phyloP scores from a whole-genome alignment of 805 yeast species.

The Kodamaea neixiangensis region DNA sequence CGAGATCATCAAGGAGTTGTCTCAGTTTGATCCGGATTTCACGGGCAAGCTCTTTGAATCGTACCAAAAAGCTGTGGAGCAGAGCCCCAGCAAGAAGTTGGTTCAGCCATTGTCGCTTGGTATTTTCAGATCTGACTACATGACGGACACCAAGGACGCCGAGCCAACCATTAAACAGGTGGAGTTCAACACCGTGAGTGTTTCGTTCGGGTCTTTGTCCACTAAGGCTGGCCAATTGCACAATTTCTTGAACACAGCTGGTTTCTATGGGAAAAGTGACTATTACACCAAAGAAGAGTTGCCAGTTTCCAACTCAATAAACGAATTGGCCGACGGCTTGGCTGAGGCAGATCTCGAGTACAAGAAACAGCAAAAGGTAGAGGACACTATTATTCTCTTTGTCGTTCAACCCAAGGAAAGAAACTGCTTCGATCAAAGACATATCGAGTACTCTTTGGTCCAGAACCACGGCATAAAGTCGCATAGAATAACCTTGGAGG shows the following conservation, averaged over 20 bases:
- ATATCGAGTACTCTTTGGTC: conserved; percentile 70
- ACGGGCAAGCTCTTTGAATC: conserved; percentile 76
- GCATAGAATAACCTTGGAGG: conserved; percentile 66
- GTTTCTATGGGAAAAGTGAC: conserved; percentile 49
- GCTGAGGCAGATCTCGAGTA: conserved; percentile 66
- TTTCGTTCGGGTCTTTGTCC: conserved; percentile 91
- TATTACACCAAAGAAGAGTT: conserved; percentile 51
- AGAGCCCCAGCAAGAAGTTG: conserved; percentile 41
- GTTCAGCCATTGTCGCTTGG: conserved; percentile 76
- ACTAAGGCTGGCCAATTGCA: conserved; percentile 79
- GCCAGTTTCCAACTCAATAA: conserved; percentile 69
- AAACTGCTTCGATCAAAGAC: conserved; percentile 89
- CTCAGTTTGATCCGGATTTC: conserved; percentile 68
- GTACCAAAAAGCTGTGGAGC: conserved; percentile 49
- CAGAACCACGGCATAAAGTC: conserved; percentile 57
- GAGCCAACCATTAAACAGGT: conserved; percentile 72
- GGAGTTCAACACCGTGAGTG: conserved; percentile 94
- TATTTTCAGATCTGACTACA: conserved; percentile 86
- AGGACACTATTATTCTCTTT: conserved; percentile 59
- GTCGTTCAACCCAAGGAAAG: conserved; percentile 85
- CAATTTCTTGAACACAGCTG: conserved; percentile 57
- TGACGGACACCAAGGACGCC: conserved; percentile 47
- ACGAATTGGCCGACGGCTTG: conserved; percentile 65
- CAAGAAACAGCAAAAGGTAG: conserved; percentile 33
- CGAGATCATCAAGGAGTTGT: conserved; percentile 52